Evolutionary conservation across 1,139 yeast species (phyloP).

Genomic region (Waltiozyma solani): DNA sequence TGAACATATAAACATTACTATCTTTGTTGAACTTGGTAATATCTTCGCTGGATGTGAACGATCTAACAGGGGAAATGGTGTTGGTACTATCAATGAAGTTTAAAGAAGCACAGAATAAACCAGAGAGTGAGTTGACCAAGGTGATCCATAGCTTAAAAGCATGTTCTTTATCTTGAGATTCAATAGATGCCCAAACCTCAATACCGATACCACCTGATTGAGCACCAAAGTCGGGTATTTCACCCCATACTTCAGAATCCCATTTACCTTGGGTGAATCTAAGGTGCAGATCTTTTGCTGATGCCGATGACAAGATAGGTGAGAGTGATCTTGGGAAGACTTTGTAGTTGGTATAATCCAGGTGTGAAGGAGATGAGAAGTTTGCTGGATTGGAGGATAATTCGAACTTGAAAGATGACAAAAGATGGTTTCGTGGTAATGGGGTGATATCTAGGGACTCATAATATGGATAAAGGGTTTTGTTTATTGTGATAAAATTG

Average conservation of each 20-base stretch:
- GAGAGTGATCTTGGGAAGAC: slow-evolving; percentile 77
- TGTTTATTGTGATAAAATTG: not conserved
- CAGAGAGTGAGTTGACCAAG: slow-evolving; percentile 71
- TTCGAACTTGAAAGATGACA: slow-evolving; percentile 61
- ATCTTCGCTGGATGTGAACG: slow-evolving; percentile 27
- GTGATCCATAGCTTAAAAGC: slow-evolving; percentile 63
- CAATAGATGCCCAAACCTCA: slow-evolving; percentile 82
- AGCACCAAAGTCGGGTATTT: slow-evolving; percentile 61
- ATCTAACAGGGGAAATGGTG: slow-evolving; percentile 60
- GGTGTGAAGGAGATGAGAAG: slow-evolving; percentile 17
- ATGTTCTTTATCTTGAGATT: slow-evolving; percentile 42
- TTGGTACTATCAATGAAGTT: slow-evolving; percentile 76
- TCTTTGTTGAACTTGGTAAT: slow-evolving; percentile 21
- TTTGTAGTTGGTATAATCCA: slow-evolving; percentile 44
- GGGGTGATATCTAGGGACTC: slow-evolving; percentile 60
- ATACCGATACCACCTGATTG: slow-evolving; percentile 92
- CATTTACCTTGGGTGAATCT: slow-evolving; percentile 94
- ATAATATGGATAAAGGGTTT: slow-evolving; percentile 32
- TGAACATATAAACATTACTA: slow-evolving; percentile 41
- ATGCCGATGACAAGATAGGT: slow-evolving; percentile 59
- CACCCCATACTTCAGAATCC: slow-evolving; percentile 88
- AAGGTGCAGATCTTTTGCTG: slow-evolving; percentile 68
- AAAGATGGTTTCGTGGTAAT: slow-evolving; percentile 55
- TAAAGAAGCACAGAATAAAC: slow-evolving; percentile 90
- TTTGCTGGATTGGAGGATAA: slow-evolving; percentile 40